Evolutionary conservation across 768 basidiomycete species (phyloP).

Genomic region (Pleurotus sapidus): DNA sequence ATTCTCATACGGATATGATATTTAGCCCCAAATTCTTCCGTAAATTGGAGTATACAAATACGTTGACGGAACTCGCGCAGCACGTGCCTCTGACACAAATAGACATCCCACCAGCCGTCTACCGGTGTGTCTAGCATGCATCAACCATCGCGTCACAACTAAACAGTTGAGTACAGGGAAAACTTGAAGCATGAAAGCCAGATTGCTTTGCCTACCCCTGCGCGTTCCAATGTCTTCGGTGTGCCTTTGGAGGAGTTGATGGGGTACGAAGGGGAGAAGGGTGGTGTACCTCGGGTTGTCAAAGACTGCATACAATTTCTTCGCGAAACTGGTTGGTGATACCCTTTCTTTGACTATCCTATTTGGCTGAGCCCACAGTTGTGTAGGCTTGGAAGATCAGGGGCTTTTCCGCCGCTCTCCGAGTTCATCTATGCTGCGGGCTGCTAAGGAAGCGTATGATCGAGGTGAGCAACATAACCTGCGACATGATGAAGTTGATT

Average conservation of each 20-base stretch:
- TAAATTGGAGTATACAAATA: constrained; percentile 74
- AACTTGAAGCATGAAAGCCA: constrained; percentile 72
- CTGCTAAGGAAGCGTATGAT: constrained; percentile 84
- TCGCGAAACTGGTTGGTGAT: constrained; percentile 48
- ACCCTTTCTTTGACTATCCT: too few relatives aligned
- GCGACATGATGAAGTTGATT: background rate
- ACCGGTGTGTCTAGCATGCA: constrained; percentile 54
- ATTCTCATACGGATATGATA: constrained; percentile 6
- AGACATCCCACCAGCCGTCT: constrained; percentile 79
- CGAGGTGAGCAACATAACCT: constrained; percentile 45
- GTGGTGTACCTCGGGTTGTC: constrained; percentile 77
- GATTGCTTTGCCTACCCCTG: constrained; percentile 63
- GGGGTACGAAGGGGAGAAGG: constrained; percentile 82
- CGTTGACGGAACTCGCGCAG: constrained; percentile 73
- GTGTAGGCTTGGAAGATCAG: constrained; percentile 62
- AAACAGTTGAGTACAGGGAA: constrained; percentile 46
- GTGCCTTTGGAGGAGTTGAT: constrained; percentile 81
- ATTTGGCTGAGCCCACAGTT: too few relatives aligned
- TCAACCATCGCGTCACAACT: background rate
- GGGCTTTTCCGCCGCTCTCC: constrained; percentile 86
- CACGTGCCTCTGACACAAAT: constrained; percentile 86
- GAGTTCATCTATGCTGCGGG: constrained; percentile 60
- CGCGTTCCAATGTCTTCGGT: constrained; percentile 68
- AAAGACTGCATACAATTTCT: constrained; percentile 73
- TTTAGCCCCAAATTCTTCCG: constrained; percentile 85